phyloP scores from a whole-genome alignment of 2,329 filamentous ascomycete genomes.

The Phialophora tarda region DNA sequence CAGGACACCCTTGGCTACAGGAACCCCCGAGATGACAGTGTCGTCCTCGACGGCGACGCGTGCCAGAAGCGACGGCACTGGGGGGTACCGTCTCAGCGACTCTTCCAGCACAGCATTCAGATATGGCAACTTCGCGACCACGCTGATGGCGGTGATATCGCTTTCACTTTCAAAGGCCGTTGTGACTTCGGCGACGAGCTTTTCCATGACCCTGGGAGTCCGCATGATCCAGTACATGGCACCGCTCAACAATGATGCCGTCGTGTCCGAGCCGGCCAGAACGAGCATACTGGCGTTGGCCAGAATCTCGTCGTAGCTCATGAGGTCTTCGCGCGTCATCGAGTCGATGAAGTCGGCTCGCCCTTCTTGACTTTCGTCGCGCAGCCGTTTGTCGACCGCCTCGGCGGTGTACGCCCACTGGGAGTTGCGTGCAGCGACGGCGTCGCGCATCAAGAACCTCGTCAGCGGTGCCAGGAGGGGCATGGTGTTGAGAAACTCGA shows the following conservation, averaged over 20 bases:
- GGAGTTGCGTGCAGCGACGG: background rate
- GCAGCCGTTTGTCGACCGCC: conserved; percentile 4
- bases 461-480: background rate
- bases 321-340: conserved; percentile 24
- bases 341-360: conserved; percentile 21
- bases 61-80: conserved; percentile 30
- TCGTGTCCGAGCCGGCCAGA: conserved; percentile 55
- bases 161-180: conserved; percentile 44
- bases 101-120: conserved; percentile 53
- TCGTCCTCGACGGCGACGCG: conserved; percentile 35
- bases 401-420: conserved; percentile 5
- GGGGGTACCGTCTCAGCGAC: conserved; percentile 51
- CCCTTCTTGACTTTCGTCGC: background rate
- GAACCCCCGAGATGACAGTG: background rate
- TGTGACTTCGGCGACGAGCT: conserved; percentile 50
- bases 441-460: background rate
- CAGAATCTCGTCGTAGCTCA: conserved; percentile 45
- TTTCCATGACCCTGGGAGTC: conserved; percentile 44
- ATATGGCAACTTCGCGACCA: conserved; percentile 45
- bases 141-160: conserved; percentile 48
- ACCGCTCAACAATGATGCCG: conserved; percentile 52
- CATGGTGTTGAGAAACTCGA: conserved; percentile 4
- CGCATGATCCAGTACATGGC: conserved; percentile 50
- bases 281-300: conserved; percentile 45
- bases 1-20: conserved; percentile 48